phyloP scores from a whole-genome alignment of 306 rosid species.

The Cucurbita pepo region DNA sequence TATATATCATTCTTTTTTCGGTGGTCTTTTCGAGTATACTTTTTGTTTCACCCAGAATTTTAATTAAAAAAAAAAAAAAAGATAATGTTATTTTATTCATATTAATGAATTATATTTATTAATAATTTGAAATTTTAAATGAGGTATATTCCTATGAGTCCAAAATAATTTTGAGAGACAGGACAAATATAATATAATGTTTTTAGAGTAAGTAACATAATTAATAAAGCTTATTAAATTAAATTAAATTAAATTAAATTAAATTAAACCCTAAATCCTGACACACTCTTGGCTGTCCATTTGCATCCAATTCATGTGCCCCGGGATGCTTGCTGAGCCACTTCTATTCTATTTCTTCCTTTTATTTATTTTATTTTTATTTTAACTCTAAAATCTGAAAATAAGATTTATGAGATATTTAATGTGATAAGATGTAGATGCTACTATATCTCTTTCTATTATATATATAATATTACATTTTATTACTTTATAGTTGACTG shows the following conservation, averaged over 20 bases:
- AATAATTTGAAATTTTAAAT: too few relatives aligned
- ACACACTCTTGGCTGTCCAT: conserved; percentile 4
- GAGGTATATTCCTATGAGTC: too few relatives aligned
- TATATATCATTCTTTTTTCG: background rate
- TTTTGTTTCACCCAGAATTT: background rate
- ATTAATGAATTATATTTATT: background rate
- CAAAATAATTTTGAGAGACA: too few relatives aligned
- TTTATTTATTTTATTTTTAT: too few relatives aligned
- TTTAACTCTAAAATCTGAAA: background rate
- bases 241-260: too few relatives aligned
- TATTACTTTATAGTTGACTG: background rate
- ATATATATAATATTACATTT: background rate
- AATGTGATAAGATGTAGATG: background rate
- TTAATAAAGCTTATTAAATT: too few relatives aligned
- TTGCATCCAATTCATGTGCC: conserved; percentile 2
- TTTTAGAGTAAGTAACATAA: too few relatives aligned
- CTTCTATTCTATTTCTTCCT: background rate
- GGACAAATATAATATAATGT: too few relatives aligned
- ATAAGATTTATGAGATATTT: background rate
- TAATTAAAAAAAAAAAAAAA: background rate
- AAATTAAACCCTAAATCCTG: background rate
- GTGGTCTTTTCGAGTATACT: background rate
- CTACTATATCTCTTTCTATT: background rate
- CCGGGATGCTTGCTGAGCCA: conserved; percentile 7
- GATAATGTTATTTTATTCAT: background rate